Percentiles rank a stretch among this genome's conserved stretches.
Evolutionary conservation across 2,329 filamentous ascomycete species (phyloP).

Genomic region (Waltergamsia citrina): DNA sequence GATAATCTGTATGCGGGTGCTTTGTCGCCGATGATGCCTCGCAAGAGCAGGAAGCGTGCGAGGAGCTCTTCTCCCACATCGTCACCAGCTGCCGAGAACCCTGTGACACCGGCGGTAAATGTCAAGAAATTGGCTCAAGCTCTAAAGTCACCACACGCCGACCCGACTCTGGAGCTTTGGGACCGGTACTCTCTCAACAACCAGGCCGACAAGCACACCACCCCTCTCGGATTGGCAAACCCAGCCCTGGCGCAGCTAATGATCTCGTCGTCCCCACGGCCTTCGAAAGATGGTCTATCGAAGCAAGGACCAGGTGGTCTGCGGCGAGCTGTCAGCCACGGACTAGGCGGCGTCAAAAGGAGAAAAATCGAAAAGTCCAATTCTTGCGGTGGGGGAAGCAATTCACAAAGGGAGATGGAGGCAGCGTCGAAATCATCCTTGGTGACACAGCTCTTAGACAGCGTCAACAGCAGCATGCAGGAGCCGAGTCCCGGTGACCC

Average conservation of each 20-base stretch:
- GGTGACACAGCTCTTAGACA: constrained; percentile 56
- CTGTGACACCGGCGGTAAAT: constrained; percentile 39
- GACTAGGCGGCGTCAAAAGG: constrained; percentile 62
- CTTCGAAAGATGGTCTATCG: constrained; percentile 31
- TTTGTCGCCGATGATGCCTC: constrained; percentile 35
- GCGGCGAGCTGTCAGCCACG: constrained; percentile 59
- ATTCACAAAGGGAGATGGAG: constrained; percentile 28
- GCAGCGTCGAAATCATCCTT: constrained; percentile 46
- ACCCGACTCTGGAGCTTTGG: constrained; percentile 69
- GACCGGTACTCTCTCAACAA: constrained; percentile 55
- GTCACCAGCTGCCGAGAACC: constrained; percentile 47
- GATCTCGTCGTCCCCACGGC: constrained; percentile 61
- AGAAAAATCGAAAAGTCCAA: constrained; percentile 46
- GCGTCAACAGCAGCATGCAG: constrained; percentile 46
- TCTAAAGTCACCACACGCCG: constrained; percentile 57
- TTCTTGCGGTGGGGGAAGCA: constrained; percentile 19
- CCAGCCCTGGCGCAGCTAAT: constrained; percentile 55
- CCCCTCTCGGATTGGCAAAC: constrained; percentile 35
- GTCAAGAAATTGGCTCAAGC: constrained; percentile 47
- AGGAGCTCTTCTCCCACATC: constrained; percentile 65
- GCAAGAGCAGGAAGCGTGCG: constrained; percentile 54
- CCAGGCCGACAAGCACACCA: constrained; percentile 28
- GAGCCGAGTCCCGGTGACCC: constrained; percentile 24
- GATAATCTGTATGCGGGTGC: constrained; percentile 20
- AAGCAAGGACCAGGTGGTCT: constrained; percentile 33